A percentile compares a stretch with the other conserved stretches of the same genome.
phyloP scores from a whole-genome alignment of 148 eudicot genomes.

The Bassia scoparia region DNA sequence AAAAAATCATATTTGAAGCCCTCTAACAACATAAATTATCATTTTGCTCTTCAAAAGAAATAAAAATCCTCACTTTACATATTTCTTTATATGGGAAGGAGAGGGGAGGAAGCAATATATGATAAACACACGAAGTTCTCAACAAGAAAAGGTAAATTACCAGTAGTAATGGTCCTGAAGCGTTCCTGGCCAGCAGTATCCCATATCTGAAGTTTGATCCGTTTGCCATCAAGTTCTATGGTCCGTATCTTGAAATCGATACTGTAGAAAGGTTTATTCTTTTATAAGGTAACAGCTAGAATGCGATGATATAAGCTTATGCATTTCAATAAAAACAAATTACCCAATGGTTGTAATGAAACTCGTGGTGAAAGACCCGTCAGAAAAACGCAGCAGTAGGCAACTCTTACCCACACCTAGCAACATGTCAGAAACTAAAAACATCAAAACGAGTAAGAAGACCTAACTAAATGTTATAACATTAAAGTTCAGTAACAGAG shows the following conservation, averaged over 20 bases:
- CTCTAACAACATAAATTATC: too few relatives aligned
- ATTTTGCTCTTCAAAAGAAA: too few relatives aligned
- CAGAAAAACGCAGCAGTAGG: constrained; percentile 44
- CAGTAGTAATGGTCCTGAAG: constrained; percentile 74
- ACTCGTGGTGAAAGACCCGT: constrained; percentile 49
- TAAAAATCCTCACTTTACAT: too few relatives aligned
- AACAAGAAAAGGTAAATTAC: constrained; percentile 29
- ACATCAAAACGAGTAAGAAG: neutral
- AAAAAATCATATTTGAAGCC: too few relatives aligned
- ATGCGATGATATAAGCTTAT: constrained; percentile 7
- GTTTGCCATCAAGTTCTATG: constrained; percentile 74
- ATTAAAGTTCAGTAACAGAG: neutral
- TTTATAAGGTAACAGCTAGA: constrained; percentile 7
- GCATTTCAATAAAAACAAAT: constrained; percentile 2
- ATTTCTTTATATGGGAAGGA: neutral
- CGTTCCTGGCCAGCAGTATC: constrained; percentile 89
- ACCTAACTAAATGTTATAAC: too few relatives aligned
- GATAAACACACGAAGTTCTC: neutral
- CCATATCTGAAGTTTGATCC: constrained; percentile 80
- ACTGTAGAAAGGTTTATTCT: constrained; percentile 28
- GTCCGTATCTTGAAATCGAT: constrained; percentile 81
- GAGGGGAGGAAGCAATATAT: neutral
- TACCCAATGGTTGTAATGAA: constrained; percentile 76
- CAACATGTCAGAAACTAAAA: neutral
- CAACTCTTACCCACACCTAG: constrained; percentile 53